phyloP scores from a whole-genome alignment of 495 filamentous ascomycete species.

The Parmelia sp. region DNA sequence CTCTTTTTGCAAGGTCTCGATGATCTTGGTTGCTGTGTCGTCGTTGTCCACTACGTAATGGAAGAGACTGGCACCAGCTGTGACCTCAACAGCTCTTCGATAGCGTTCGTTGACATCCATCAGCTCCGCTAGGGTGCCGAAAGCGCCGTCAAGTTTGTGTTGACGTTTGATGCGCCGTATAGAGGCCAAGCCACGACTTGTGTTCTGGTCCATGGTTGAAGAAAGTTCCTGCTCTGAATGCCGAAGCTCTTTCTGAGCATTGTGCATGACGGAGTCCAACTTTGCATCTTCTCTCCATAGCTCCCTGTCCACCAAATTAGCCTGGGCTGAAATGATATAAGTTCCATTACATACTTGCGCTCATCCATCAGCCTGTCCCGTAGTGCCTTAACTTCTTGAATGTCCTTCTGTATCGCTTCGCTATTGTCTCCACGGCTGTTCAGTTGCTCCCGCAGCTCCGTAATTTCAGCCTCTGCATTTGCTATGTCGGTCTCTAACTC shows the following conservation, averaged over 20 bases:
- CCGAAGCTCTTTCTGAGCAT: conserved; percentile 65
- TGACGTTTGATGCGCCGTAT: conserved; percentile 74
- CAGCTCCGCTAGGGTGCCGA: conserved; percentile 88
- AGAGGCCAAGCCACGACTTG: conserved; percentile 72
- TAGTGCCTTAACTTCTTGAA: conserved; percentile 72
- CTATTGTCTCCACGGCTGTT: conserved; percentile 72
- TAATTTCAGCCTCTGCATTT: conserved; percentile 64
- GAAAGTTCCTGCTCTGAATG: conserved; percentile 69
- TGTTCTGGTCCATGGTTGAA: conserved; percentile 83
- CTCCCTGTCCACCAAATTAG: conserved; percentile 40
- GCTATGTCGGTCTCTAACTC: conserved; percentile 64
- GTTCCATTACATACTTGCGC: conserved; percentile 53
- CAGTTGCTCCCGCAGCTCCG: conserved; percentile 61
- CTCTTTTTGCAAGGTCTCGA: conserved; percentile 71
- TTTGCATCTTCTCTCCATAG: conserved; percentile 88
- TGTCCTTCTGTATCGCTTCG: conserved; percentile 60
- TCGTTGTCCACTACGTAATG: conserved; percentile 96
- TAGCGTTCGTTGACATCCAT: conserved; percentile 80
- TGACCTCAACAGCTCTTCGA: conserved; percentile 84
- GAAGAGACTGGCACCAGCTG: conserved; percentile 87
- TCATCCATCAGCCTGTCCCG: conserved; percentile 77
- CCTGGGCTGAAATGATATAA: not conserved
- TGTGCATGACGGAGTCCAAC: conserved; percentile 67
- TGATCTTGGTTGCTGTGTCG: conserved; percentile 72
- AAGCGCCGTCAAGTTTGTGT: conserved; percentile 74